A percentile compares a stretch with the other conserved stretches of the same genome.
Conservation (phyloP, 2,329 filamentous ascomycete species). For the Keithomyces neogunnii region DNA sequence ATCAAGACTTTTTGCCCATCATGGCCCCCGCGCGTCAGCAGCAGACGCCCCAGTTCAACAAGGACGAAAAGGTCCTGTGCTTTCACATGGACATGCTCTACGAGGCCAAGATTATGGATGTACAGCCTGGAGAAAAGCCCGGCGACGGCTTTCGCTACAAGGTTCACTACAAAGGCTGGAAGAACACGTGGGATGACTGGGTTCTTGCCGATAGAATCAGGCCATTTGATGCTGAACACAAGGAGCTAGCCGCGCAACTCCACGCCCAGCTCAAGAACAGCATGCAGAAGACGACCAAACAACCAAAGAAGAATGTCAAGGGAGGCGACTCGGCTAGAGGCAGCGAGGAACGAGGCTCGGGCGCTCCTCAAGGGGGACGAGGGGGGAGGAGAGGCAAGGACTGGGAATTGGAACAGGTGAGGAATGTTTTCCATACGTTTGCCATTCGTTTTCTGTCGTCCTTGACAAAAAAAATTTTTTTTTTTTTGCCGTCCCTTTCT, state of each 20-base stretch:
- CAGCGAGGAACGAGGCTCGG: slow-evolving; percentile 67
- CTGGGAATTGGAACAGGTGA: slow-evolving; percentile 74
- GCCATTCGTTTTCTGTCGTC: no score
- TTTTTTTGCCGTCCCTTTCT: no score
- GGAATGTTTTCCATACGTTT: slow-evolving; percentile 17
- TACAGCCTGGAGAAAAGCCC: slow-evolving; percentile 59
- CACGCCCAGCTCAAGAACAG: slow-evolving; percentile 58
- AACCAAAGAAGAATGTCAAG: slow-evolving; percentile 37
- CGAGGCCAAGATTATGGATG: slow-evolving; percentile 89
- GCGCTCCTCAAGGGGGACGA: slow-evolving; percentile 51
- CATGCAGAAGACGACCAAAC: slow-evolving; percentile 44
- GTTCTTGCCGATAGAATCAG: slow-evolving; percentile 87
- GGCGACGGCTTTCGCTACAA: slow-evolving; percentile 72
- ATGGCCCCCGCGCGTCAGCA: slow-evolving; percentile 36
- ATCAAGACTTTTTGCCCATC: slow-evolving; percentile 7
- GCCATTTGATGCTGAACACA: slow-evolving; percentile 92
- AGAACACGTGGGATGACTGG: slow-evolving; percentile 99
- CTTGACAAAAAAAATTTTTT: no score
- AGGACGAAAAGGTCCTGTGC: slow-evolving; percentile 92
- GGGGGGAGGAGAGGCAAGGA: slow-evolving; percentile 70
- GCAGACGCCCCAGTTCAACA: slow-evolving; percentile 43
- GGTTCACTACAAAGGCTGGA: slow-evolving; percentile 99
- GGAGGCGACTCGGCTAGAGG: slow-evolving; percentile 49
- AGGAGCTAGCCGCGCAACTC: slow-evolving; percentile 71
- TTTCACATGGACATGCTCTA: slow-evolving; percentile 97